phyloP scores from a whole-genome alignment of 2,329 filamentous ascomycete species.

The Fusarium solani-melongenae region DNA sequence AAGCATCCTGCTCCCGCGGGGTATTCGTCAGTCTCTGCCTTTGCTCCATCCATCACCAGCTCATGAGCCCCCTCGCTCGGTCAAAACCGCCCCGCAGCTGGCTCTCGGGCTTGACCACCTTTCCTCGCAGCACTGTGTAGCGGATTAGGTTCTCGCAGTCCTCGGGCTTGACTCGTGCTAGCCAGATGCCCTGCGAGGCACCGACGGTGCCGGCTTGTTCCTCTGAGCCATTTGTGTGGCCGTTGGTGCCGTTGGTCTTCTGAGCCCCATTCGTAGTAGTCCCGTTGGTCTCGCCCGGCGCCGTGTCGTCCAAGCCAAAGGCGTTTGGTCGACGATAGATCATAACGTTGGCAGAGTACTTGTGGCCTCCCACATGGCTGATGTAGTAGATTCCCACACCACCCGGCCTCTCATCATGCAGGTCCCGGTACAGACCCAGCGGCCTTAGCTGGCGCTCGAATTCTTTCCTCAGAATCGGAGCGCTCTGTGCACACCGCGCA shows the following conservation, averaged over 20 bases:
- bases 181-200: constrained; percentile 91
- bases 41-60: constrained; percentile 74
- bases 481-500: constrained; percentile 92
- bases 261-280: constrained; percentile 6
- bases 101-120: constrained; percentile 87
- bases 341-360: constrained; percentile 95
- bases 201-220: constrained; percentile 55
- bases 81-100: constrained; percentile 95
- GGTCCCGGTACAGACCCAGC: constrained; percentile 84
- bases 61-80: constrained; percentile 80
- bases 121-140: constrained; percentile 92
- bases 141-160: constrained; percentile 93
- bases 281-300: constrained; percentile 2
- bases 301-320: constrained; percentile 62
- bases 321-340: constrained; percentile 78
- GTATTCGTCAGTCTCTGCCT: background rate
- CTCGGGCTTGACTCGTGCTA: constrained; percentile 84
- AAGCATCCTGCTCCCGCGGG: background rate
- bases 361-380: constrained; percentile 95
- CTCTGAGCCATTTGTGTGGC: constrained; percentile 29
- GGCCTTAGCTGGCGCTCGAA: constrained; percentile 89
- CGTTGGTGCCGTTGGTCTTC: constrained; percentile 42
- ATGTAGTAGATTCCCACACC: constrained; percentile 98
- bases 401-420: constrained; percentile 88
- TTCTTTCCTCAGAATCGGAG: constrained; percentile 87